Evolutionary conservation across 2,329 filamentous ascomycete species (phyloP), one percentile per base, ranked within the genome.

Genomic region (Colletotrichum higginsianum): DNA sequence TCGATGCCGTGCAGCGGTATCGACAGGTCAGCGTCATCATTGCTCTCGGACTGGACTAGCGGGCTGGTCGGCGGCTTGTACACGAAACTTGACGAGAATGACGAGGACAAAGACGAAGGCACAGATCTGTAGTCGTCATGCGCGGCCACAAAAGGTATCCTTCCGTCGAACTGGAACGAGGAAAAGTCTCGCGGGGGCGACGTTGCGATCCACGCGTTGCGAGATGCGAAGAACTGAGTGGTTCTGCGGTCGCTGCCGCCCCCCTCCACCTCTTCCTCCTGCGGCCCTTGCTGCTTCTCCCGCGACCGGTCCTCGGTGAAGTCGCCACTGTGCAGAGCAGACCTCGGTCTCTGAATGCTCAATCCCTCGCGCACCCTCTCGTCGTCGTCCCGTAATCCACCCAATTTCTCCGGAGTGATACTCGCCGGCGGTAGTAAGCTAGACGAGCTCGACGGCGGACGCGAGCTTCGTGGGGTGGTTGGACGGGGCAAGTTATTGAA

Each of bases 31-130:
- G 92, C 78, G 75, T 96, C 94, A 8, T 94, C 92, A 75, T 95
- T 96, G 82, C 92, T 97, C 77, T 94, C 91, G 52, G 95, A 94
- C 77, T 98, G 92, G 0, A 97, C 95, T 13, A 99, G 85, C 16
- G 96, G 96, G 77, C 95, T 98, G 2, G 96, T 98, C 0, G 96
- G 96, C 2, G 94, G 90, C 81, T 96, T 93, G 73, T 97, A 93
- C 42, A 93, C 87, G 80, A 98, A 98, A 76, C 90, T 95, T 2
- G 91, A 93, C 0, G 93, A 92, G 16, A 93, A 86, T 1, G 94
- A 93, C 9, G 92, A 94, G 3, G 91, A 92, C 12, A 93, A 78
- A 1, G 90, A 91, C 9, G 92, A 91, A 21, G 87, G 84, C 26
- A 85, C 82, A 0, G 86, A 85, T 56, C 79, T 81, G 64, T 83